Conservation (phyloP, 192 early-diverging fungal genomes). For the Powellomyces hirtus region DNA sequence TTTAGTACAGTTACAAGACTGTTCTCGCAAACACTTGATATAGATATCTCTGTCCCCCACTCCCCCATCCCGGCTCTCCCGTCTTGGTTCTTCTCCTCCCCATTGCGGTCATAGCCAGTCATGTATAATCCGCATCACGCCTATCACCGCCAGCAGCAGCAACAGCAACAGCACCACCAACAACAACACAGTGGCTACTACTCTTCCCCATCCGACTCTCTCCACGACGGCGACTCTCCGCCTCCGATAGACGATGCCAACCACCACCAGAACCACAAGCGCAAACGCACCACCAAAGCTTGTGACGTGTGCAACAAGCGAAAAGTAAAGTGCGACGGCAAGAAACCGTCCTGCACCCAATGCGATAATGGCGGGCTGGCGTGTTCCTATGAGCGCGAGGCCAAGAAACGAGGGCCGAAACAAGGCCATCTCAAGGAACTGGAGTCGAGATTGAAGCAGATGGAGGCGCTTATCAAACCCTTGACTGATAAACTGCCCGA, state of each 20-base stretch:
- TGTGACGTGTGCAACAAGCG: slow-evolving; percentile 46
- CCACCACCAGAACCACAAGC: slow-evolving; percentile 23
- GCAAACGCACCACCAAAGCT: slow-evolving; percentile 35
- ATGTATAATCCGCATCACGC: background rate
- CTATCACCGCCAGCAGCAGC: no score
- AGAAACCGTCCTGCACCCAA: slow-evolving; percentile 74
- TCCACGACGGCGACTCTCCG: background rate
- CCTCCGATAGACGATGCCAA: slow-evolving; percentile 7
- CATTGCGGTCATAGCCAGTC: no score
- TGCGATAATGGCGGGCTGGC: slow-evolving; percentile 63
- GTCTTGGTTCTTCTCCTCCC: no score
- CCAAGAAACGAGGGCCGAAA: slow-evolving; percentile 79
- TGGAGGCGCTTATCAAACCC: slow-evolving; percentile 29
- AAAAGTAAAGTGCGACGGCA: slow-evolving; percentile 88
- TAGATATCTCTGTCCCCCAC: no score
- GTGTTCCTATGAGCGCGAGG: slow-evolving; percentile 81
- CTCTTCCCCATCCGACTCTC: no score
- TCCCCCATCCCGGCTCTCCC: no score
- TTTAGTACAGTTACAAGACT: no score
- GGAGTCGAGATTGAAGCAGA: slow-evolving; percentile 26
- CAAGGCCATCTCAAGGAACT: slow-evolving; percentile 29
- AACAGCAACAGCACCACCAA: background rate
- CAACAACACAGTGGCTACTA: no score
- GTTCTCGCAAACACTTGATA: no score
- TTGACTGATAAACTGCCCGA: background rate